Conservation (phyloP, 768 basidiomycete species). For the Pulveroboletus sp. region DNA sequence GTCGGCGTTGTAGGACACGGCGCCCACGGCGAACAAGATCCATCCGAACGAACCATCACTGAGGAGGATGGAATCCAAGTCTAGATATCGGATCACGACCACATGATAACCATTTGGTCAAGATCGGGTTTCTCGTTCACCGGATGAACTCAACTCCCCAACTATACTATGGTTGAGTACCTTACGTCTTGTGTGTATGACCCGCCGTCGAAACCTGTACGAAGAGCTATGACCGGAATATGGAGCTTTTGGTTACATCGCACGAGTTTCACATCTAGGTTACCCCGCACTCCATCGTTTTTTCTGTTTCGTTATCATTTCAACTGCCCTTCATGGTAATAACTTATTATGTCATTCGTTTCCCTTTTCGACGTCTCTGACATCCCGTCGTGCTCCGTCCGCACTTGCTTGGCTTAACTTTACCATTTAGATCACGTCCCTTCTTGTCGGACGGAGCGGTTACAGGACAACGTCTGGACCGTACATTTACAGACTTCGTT, state of each 20-base stretch:
- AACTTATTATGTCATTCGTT: no score
- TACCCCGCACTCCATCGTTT: not conserved
- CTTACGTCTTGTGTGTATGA: not conserved
- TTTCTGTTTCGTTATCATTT: not conserved
- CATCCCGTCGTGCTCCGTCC: not conserved
- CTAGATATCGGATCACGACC: conserved; percentile 2
- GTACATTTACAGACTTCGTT: not conserved
- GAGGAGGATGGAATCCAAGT: conserved; percentile 3
- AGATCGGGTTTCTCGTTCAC: not conserved
- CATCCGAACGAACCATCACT: conserved; percentile 23
- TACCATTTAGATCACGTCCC: not conserved
- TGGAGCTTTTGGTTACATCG: not conserved
- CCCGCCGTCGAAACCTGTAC: not conserved
- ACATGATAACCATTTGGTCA: not conserved
- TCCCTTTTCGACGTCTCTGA: not conserved
- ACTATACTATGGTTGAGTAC: no score
- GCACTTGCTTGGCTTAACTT: not conserved
- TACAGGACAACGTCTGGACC: not conserved
- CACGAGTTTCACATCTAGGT: not conserved
- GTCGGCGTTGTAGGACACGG: conserved; percentile 40
- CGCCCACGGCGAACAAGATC: conserved; percentile 3
- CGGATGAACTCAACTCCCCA: no score
- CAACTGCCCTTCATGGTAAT: no score
- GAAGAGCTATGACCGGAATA: conserved; percentile 6
- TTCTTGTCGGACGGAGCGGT: not conserved